A percentile compares a stretch with the other conserved stretches of the same genome.
Conservation (phyloP, 257 asterid species). For the Nicotiana undulata region DNA sequence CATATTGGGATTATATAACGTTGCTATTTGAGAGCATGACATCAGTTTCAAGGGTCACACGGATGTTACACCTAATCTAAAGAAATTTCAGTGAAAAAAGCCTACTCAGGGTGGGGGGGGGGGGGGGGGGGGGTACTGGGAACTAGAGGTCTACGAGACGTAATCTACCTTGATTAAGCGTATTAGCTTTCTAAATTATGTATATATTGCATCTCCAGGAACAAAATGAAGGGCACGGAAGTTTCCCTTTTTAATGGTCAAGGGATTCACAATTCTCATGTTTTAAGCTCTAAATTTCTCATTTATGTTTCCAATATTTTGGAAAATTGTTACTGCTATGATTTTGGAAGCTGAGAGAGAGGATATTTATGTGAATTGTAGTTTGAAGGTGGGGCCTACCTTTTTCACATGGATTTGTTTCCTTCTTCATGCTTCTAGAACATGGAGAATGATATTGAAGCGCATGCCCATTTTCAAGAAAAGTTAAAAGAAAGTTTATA, state of each 20-base stretch:
- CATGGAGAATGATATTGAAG: neutral
- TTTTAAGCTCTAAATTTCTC: neutral
- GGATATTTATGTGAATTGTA: neutral
- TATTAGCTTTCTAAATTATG: neutral
- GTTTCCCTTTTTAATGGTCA: neutral
- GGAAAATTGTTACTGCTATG: neutral
- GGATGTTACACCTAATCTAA: neutral
- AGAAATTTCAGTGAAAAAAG: neutral
- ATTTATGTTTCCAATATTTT: neutral
- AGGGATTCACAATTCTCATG: neutral
- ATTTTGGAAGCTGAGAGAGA: neutral
- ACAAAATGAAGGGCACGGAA: neutral
- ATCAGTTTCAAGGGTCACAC: neutral
- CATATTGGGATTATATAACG: neutral
- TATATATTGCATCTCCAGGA: neutral
- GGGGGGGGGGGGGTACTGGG: neutral
- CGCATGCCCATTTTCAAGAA: neutral
- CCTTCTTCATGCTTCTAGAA: neutral
- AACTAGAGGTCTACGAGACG: neutral
- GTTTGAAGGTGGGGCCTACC: neutral
- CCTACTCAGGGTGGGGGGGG: neutral
- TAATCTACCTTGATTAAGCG: neutral
- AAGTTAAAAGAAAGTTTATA: neutral
- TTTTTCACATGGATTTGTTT: neutral
- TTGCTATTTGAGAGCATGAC: neutral